Conservation (phyloP, 768 basidiomycete genomes). For the Paxillus involutus region DNA sequence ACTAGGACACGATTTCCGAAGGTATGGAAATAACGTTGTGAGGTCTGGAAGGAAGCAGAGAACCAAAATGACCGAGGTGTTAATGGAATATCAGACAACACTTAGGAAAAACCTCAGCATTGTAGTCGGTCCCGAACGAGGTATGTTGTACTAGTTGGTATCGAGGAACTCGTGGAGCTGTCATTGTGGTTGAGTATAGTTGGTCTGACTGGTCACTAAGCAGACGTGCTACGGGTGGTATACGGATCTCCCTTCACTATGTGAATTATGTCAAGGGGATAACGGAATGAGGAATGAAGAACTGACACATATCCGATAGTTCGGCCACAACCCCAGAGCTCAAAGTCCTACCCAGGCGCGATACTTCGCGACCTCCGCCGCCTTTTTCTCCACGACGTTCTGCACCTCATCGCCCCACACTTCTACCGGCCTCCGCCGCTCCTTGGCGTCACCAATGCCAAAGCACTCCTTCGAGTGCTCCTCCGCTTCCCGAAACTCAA, state of each 20-base stretch:
- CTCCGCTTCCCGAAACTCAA: constrained; percentile 75
- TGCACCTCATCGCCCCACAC: constrained; percentile 73
- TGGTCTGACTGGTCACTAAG: constrained; percentile 6
- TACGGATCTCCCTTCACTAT: not conserved
- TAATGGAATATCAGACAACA: too few species aligned
- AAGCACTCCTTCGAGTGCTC: constrained; percentile 55
- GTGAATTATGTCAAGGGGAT: not conserved
- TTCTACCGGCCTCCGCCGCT: constrained; percentile 40
- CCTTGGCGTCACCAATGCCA: constrained; percentile 7
- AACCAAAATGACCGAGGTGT: too few species aligned
- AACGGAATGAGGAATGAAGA: not conserved
- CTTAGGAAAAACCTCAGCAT: too few species aligned
- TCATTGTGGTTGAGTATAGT: constrained; percentile 10
- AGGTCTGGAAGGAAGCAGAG: too few species aligned
- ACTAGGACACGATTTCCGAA: too few species aligned
- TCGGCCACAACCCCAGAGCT: not conserved
- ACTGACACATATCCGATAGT: not conserved
- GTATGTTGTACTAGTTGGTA: too few species aligned
- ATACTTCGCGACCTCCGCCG: constrained; percentile 56
- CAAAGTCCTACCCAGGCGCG: constrained; percentile 49
- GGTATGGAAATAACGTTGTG: too few species aligned
- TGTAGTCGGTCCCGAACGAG: too few species aligned
- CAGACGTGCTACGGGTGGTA: not conserved
- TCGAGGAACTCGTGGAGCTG: too few species aligned
- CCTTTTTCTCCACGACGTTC: constrained; percentile 55